These are phyloP conservation scores for Leccinum subrobustum DNA, from an alignment of 1,284 basidiomycete species.

Conservation along the genomic window DNA sequence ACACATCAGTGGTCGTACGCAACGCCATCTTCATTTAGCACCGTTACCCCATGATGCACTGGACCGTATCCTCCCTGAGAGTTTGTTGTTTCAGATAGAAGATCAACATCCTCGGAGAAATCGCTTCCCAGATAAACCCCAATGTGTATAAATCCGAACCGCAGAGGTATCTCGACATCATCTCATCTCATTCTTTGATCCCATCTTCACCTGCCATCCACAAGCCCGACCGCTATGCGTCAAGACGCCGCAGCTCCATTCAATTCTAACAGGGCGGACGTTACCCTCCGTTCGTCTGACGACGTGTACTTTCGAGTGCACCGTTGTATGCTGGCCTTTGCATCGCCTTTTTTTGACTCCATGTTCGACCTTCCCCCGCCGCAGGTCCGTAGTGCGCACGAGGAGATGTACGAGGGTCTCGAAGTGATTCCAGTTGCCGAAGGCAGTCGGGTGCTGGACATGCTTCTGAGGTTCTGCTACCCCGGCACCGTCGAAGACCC, in stretches of 20 bases:
- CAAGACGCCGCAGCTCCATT: constrained; percentile 28
- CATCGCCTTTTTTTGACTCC: constrained; percentile 38
- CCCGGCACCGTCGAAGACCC: constrained; percentile 28
- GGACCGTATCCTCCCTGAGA: constrained; percentile 8
- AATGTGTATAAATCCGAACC: constrained; percentile 14
- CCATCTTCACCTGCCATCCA: neutral
- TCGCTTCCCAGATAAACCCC: constrained; percentile 3
- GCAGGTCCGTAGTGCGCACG: constrained; percentile 3
- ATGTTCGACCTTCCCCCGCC: constrained; percentile 38
- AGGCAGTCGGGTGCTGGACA: constrained; percentile 30
- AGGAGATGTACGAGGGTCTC: constrained; percentile 20
- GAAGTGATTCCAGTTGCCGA: constrained; percentile 37
- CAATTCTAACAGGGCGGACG: constrained; percentile 33
- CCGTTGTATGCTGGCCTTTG: constrained; percentile 33
- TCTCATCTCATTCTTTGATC: neutral
- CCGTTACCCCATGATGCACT: constrained; percentile 3
- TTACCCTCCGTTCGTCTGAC: constrained; percentile 38
- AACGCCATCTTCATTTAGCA: constrained; percentile 3
- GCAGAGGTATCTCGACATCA: neutral
- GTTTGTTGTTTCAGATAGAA: neutral
- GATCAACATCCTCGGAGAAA: neutral
- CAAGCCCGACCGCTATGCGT: constrained; percentile 15
- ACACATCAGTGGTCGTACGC: neutral
- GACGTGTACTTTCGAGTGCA: constrained; percentile 37
- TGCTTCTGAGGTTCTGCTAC: constrained; percentile 40